phyloP scores from a whole-genome alignment of 768 basidiomycete genomes.

The Lactarius hengduanensis region DNA sequence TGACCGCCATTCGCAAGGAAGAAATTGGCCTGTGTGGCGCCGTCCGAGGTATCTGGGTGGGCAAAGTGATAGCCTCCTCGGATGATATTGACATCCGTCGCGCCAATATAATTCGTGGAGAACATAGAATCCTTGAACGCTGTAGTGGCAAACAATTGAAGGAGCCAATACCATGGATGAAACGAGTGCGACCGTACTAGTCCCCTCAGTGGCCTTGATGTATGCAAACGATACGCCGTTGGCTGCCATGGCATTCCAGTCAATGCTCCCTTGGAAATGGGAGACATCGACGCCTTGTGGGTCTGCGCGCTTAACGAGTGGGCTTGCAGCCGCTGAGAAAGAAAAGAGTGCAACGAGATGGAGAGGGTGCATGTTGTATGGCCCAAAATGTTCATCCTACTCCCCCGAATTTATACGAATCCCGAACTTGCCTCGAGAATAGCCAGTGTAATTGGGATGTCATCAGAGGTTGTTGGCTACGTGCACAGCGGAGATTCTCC shows the following conservation, averaged over 20 bases:
- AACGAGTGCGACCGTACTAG: constrained; percentile 36
- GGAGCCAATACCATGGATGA: constrained; percentile 12
- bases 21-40: constrained; percentile 57
- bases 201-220: constrained; percentile 70
- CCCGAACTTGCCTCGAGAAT: neutral
- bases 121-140: constrained; percentile 46
- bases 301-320: constrained; percentile 37
- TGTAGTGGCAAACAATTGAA: constrained; percentile 27
- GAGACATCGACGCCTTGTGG: constrained; percentile 60
- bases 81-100: constrained; percentile 55
- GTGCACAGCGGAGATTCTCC: neutral
- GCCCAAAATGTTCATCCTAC: neutral
- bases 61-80: constrained; percentile 65
- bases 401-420: neutral
- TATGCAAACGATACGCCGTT: constrained; percentile 57
- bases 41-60: constrained; percentile 53
- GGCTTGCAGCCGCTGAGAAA: neutral
- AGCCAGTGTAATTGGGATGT: neutral
- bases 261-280: constrained; percentile 45
- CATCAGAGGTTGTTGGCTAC: neutral
- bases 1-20: constrained; percentile 46
- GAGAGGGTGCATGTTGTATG: neutral
- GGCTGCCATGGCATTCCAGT: constrained; percentile 52
- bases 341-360: neutral
- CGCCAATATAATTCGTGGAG: constrained; percentile 52